A percentile compares a stretch with the other conserved stretches of the same genome.
These are phyloP conservation scores for Mortierella hygrophila DNA, from an alignment of 192 early-diverging fungal genomes.

Conservation along the genomic window DNA sequence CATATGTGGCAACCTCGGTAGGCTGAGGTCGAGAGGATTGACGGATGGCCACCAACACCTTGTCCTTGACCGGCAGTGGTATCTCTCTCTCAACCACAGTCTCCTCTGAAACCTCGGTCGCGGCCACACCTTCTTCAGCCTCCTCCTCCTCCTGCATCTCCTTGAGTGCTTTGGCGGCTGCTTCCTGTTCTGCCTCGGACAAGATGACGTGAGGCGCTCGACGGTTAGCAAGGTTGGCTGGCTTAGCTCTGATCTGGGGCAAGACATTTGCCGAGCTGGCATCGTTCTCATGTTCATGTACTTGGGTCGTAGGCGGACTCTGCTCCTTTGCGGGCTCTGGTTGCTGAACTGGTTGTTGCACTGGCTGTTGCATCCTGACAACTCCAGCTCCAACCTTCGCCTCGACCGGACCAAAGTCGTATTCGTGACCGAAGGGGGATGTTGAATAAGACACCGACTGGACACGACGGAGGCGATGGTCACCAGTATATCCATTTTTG, in stretches of 20 bases:
- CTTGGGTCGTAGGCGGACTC: not conserved
- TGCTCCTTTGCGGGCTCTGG: not conserved
- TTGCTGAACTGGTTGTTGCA: not conserved
- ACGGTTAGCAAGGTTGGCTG: constrained; percentile 17
- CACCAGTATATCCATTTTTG: constrained; percentile 22
- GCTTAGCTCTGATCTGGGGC: constrained; percentile 50
- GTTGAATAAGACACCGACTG: constrained; percentile 21
- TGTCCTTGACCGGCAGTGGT: not conserved
- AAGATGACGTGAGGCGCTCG: constrained; percentile 44
- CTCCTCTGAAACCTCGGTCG: not conserved
- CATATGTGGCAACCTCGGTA: not conserved
- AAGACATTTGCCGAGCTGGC: constrained; percentile 18
- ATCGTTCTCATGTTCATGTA: constrained; percentile 12
- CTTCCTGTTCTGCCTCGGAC: constrained; percentile 16
- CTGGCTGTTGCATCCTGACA: not conserved
- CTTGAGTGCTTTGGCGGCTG: constrained; percentile 2
- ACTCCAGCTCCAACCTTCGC: not conserved
- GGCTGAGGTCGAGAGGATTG: not conserved
- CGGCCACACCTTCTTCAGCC: not conserved
- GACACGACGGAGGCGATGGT: not conserved
- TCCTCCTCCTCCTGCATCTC: constrained; percentile 4
- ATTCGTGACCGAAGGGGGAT: constrained; percentile 21
- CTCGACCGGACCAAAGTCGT: constrained; percentile 18
- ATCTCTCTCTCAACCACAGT: not conserved
- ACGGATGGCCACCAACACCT: not conserved